Evolutionary conservation across 139 green algal species (phyloP).

Genomic region (Coelastrella sp.): DNA sequence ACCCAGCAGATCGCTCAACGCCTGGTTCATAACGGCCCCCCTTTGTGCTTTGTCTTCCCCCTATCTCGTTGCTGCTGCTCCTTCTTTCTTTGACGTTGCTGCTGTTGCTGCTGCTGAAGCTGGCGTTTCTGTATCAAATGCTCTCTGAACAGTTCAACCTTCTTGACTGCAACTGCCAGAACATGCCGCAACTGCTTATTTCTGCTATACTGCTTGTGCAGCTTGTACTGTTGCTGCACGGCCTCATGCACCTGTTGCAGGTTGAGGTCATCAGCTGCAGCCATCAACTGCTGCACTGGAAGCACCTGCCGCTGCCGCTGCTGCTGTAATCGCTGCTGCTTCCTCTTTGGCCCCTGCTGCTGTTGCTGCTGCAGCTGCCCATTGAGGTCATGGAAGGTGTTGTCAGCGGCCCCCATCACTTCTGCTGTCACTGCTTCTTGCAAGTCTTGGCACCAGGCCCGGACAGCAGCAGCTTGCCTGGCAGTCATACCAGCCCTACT

Average conservation of each 20-base stretch:
- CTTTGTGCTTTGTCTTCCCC: neutral
- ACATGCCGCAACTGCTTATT: conserved; percentile 29
- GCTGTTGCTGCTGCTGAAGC: conserved; percentile 19
- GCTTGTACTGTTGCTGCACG: conserved; percentile 11
- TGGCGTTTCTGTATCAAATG: conserved; percentile 34
- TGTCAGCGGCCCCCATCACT: neutral
- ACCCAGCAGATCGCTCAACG: too few relatives aligned
- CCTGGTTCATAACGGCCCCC: too few relatives aligned
- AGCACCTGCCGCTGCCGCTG: neutral
- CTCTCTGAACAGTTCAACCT: conserved; percentile 41
- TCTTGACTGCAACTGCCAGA: neutral
- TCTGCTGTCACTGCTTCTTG: conserved; percentile 17
- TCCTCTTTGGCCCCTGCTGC: neutral
- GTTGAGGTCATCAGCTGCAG: neutral
- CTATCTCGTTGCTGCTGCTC: neutral
- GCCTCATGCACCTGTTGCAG: neutral
- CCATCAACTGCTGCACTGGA: neutral
- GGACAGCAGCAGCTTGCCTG: neutral
- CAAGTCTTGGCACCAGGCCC: conserved; percentile 3
- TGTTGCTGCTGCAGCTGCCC: conserved; percentile 23
- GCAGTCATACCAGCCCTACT: conserved; percentile 27
- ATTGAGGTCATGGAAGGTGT: neutral
- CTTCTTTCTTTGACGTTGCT: neutral
- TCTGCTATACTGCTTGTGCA: neutral
- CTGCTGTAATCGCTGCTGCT: conserved; percentile 31